Percentiles rank a stretch among this genome's conserved stretches.
These are phyloP conservation scores for Salisapilia sapeloensis DNA, from an alignment of 352 stramenopile genomes.

Conservation along the genomic window DNA sequence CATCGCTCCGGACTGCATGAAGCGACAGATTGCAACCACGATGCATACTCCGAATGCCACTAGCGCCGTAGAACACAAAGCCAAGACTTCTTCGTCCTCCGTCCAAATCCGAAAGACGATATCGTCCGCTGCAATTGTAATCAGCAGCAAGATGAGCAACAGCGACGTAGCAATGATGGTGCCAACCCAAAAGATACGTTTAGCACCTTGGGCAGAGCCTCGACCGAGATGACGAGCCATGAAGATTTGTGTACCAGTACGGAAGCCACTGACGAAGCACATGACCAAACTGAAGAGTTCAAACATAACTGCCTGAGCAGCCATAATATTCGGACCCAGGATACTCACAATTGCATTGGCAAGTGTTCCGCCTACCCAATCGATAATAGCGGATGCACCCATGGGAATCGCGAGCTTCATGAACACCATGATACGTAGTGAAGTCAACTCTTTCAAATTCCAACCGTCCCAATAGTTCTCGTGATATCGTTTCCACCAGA, in stretches of 20 bases:
- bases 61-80: slow-evolving; percentile 17
- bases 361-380: slow-evolving; percentile 23
- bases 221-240: slow-evolving; percentile 33
- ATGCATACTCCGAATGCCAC: slow-evolving; percentile 32
- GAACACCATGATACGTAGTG: slow-evolving; percentile 26
- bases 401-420: slow-evolving; percentile 25
- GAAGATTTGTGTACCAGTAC: slow-evolving; percentile 23
- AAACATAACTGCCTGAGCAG: slow-evolving; percentile 19
- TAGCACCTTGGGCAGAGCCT: slow-evolving; percentile 16
- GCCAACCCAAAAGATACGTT: slow-evolving; percentile 23
- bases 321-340: slow-evolving; percentile 23
- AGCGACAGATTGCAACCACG: slow-evolving; percentile 29
- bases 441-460: slow-evolving; percentile 14
- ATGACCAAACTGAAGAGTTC: slow-evolving; percentile 27
- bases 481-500: slow-evolving; percentile 28
- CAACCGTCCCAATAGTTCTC: slow-evolving; percentile 27
- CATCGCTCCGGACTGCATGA: too few relatives aligned
- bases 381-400: slow-evolving; percentile 24
- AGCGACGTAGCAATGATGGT: slow-evolving; percentile 13
- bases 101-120: slow-evolving; percentile 25
- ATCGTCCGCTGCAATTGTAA: slow-evolving; percentile 15
- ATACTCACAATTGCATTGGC: slow-evolving; percentile 24
- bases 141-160: slow-evolving; percentile 13
- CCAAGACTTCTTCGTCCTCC: slow-evolving; percentile 19
- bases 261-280: slow-evolving; percentile 25